phyloP scores from a whole-genome alignment of 768 basidiomycete species.

The Thelephora ganbajun region DNA sequence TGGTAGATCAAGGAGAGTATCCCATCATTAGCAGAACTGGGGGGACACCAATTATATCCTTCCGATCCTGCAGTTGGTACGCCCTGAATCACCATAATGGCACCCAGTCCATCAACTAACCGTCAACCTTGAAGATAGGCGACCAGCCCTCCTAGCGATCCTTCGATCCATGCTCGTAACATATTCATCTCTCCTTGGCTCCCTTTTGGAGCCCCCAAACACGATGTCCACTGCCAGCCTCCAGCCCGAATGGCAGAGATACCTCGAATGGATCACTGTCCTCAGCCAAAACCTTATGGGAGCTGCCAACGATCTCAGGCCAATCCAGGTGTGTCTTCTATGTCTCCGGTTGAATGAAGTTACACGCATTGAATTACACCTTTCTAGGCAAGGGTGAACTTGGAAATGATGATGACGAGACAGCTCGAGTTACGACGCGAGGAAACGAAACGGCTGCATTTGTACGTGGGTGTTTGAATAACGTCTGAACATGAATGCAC shows the following conservation, averaged over 20 bases:
- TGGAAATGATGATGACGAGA: slow-evolving; percentile 70
- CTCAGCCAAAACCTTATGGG: slow-evolving; percentile 82
- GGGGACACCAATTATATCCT: slow-evolving; percentile 72
- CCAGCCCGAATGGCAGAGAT: slow-evolving; percentile 58
- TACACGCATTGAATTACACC: neutral
- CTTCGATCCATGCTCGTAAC: slow-evolving; percentile 68
- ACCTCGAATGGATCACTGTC: slow-evolving; percentile 70
- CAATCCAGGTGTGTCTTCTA: slow-evolving; percentile 51
- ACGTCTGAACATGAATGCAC: neutral
- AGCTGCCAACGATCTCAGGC: slow-evolving; percentile 78
- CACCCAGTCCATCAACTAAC: too few relatives aligned
- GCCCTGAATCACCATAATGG: slow-evolving; percentile 8
- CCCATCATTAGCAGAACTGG: slow-evolving; percentile 68
- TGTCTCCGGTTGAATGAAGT: neutral
- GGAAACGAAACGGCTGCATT: slow-evolving; percentile 56
- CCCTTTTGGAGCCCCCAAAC: slow-evolving; percentile 52
- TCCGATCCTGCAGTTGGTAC: slow-evolving; percentile 54
- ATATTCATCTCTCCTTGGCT: slow-evolving; percentile 59
- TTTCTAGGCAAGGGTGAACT: slow-evolving; percentile 57
- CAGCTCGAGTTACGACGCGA: slow-evolving; percentile 63
- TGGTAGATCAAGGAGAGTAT: slow-evolving; percentile 68
- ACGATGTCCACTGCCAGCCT: slow-evolving; percentile 28
- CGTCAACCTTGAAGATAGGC: slow-evolving; percentile 39
- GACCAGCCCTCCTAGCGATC: slow-evolving; percentile 57
- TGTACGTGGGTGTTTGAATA: slow-evolving; percentile 27